These are phyloP conservation scores for Populus tomentosa DNA, from an alignment of 441 rosid species.

Conservation along the genomic window DNA sequence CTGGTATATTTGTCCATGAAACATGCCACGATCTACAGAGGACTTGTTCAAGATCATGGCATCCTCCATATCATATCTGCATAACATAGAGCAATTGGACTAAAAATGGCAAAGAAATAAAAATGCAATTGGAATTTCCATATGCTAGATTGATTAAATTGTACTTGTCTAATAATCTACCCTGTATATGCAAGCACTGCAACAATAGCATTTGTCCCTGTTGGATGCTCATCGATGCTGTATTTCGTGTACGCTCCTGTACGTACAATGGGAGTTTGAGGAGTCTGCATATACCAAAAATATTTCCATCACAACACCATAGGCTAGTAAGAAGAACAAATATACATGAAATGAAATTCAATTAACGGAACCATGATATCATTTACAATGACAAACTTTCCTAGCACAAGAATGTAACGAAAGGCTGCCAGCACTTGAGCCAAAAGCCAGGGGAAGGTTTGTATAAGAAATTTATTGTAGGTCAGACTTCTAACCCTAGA, in stretches of 20 bases:
- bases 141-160: slow-evolving; percentile 1
- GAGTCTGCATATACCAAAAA: slow-evolving; percentile 60
- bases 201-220: slow-evolving; percentile 97
- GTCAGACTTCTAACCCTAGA: not conserved
- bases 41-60: slow-evolving; percentile 98
- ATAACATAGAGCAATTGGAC: slow-evolving; percentile 13
- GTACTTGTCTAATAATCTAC: slow-evolving; percentile 33
- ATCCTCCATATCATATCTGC: slow-evolving; percentile 98
- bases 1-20: slow-evolving; percentile 97
- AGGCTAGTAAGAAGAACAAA: not conserved
- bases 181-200: slow-evolving; percentile 98
- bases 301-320: slow-evolving; percentile 5
- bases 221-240: slow-evolving; percentile 76
- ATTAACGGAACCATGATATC: not conserved
- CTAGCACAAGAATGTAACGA: not conserved
- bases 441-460: not conserved
- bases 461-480: not conserved
- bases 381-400: not conserved
- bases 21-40: slow-evolving; percentile 93
- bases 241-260: slow-evolving; percentile 71
- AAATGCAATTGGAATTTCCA: not conserved
- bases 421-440: not conserved
- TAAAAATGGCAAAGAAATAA: not conserved
- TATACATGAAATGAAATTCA: not conserved
- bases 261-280: slow-evolving; percentile 92